Evolutionary conservation across 305 asterid genomes (phyloP), one percentile per base, ranked within the genome.

Genomic region (Fraxinus paxiana): DNA sequence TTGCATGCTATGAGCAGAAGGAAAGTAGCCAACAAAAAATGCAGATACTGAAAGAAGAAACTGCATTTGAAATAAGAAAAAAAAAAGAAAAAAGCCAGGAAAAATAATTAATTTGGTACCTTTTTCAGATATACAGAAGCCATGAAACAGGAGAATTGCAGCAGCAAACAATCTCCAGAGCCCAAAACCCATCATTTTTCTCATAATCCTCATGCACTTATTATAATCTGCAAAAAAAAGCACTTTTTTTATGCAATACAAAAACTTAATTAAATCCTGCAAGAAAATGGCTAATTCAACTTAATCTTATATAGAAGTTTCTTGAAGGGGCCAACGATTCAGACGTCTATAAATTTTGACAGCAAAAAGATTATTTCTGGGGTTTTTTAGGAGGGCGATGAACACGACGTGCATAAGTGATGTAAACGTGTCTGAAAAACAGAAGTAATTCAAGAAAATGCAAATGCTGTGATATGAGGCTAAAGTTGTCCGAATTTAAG

Each of bases 91-190:
- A 9, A 9, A 6, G 3, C 9, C 26, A 1, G 10, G 37, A 5
- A 67, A 26, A 28, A 24, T 69, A 30, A n/a, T 77, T 6, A 35
- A 6, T 12, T 8, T 20, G 0, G 1, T 5, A 92, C 97, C 97
- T 90, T 79, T 84, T 74, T 89, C 85, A 17, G 95, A 87, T 31
- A 83, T 86, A 76, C 88, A 87, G 80, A 89, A 80, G 72, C 87
- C 86, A 82, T 81, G 83, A 81, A 83, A 84, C 78, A 82, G 46
- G 71, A 90, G 72, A 76, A 86, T 72, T 65, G 83, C 91, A 80
- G 85, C 59, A 84, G 85, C 86, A 79, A 84, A 9, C 8, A 76
- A 79, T 75, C 77, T 77, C 84, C 74, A 30, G 38, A 81, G 4
- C 3, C 77, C 63, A 70, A 76, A 72, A 59, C 35, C 82, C 87